Evolutionary conservation across 108 stramenopile species (phyloP).

Genomic region (Conticribra weissflogii): DNA sequence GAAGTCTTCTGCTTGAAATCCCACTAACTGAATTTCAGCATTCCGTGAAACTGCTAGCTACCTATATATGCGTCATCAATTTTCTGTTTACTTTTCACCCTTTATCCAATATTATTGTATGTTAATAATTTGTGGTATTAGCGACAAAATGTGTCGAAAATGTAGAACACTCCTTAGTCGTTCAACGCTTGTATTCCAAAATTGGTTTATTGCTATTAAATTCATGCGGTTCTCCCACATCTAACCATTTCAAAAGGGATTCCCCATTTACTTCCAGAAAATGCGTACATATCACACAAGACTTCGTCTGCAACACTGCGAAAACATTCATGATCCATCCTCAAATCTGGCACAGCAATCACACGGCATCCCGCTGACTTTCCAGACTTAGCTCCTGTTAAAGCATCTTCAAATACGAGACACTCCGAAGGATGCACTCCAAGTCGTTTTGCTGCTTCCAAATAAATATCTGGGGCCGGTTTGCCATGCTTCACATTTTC

Average conservation of each 20-base stretch:
- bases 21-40: no score
- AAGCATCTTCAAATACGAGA: constrained; percentile 84
- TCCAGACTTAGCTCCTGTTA: constrained; percentile 65
- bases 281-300: constrained; percentile 58
- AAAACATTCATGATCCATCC: constrained; percentile 67
- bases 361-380: constrained; percentile 77
- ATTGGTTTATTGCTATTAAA: no score
- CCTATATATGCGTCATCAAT: no score
- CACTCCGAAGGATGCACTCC: constrained; percentile 68
- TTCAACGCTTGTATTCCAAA: no score
- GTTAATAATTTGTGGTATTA: no score
- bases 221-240: neutral
- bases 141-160: no score
- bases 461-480: constrained; percentile 85
- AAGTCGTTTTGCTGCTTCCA: constrained; percentile 71
- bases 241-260: constrained; percentile 25
- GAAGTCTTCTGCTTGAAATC: no score
- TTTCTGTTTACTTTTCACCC: no score
- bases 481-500: constrained; percentile 70
- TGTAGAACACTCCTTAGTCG: no score
- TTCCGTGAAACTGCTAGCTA: no score
- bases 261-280: constrained; percentile 68
- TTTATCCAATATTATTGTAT: no score
- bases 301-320: constrained; percentile 60
- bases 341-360: constrained; percentile 72